phyloP scores from a whole-genome alignment of 495 filamentous ascomycete species.

The Jackrogersella multiformis region DNA sequence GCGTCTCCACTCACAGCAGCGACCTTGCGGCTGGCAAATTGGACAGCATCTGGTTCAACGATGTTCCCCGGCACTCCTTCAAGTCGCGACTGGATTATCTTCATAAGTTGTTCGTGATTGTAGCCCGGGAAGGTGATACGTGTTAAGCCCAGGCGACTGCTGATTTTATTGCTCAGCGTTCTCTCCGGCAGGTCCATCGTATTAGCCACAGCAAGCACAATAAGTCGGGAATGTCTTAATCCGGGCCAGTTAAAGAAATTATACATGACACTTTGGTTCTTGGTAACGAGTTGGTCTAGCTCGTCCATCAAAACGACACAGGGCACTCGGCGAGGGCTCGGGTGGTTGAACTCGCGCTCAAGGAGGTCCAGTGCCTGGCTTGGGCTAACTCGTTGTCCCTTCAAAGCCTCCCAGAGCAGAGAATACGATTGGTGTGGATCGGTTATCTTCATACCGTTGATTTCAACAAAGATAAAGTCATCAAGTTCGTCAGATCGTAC shows the following conservation, averaged over 20 bases:
- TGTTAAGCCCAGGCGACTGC: constrained; percentile 85
- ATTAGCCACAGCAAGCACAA: constrained; percentile 97
- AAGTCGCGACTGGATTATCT: constrained; percentile 90
- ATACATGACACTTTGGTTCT: constrained; percentile 99
- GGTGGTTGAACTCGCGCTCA: constrained; percentile 89
- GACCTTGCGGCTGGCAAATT: constrained; percentile 96
- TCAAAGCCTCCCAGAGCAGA: constrained; percentile 94
- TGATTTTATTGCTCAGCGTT: constrained; percentile 98
- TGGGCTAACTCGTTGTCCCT: constrained; percentile 90
- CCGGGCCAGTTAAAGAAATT: constrained; percentile 99
- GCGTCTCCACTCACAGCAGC: constrained; percentile 96
- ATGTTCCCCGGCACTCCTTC: constrained; percentile 87
- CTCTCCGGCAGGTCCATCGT: constrained; percentile 99
- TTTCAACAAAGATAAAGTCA: constrained; percentile 99
- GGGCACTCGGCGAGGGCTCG: constrained; percentile 87
- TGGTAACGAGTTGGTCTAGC: constrained; percentile 96
- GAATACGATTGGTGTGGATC: constrained; percentile 98
- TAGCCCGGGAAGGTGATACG: constrained; percentile 98
- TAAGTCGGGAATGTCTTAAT: constrained; percentile 86
- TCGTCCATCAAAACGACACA: constrained; percentile 99
- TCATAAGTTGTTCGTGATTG: constrained; percentile 97
- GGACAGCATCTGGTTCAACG: constrained; percentile 91
- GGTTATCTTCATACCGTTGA: constrained; percentile 99
- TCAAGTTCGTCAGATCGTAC: constrained; percentile 92
- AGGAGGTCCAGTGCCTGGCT: constrained; percentile 90